Conservation (phyloP, 192 early-diverging fungal genomes). For the Funneliformis mosseae region DNA sequence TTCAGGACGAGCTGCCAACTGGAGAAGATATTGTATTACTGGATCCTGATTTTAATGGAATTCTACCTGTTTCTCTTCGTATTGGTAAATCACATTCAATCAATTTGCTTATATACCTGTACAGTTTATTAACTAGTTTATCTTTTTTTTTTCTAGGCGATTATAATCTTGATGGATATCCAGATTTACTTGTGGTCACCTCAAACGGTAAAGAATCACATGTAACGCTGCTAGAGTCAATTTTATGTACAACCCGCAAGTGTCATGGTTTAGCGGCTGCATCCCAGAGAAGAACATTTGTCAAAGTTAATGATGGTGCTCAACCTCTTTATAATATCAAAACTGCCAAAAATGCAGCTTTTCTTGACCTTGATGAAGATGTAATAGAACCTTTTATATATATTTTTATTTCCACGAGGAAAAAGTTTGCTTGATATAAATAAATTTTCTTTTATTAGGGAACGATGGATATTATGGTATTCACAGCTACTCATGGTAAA, state of each 20-base stretch:
- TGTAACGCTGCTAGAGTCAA: constrained; percentile 70
- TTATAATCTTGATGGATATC: constrained; percentile 89
- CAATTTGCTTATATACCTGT: not conserved
- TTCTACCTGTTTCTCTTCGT: constrained; percentile 58
- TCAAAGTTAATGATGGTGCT: constrained; percentile 65
- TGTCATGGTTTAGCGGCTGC: constrained; percentile 50
- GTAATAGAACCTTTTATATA: constrained; percentile 51
- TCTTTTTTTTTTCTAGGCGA: constrained; percentile 54
- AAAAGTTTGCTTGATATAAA: not conserved
- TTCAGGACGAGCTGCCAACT: constrained; percentile 45
- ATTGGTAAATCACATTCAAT: constrained; percentile 40
- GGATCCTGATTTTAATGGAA: constrained; percentile 54
- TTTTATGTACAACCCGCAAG: constrained; percentile 52
- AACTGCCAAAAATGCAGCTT: constrained; percentile 65
- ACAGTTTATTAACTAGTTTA: not conserved
- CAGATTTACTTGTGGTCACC: constrained; percentile 79
- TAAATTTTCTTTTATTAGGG: constrained; percentile 54
- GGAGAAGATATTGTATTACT: constrained; percentile 49
- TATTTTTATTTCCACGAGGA: not conserved
- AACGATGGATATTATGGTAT: constrained; percentile 77
- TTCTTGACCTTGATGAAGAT: constrained; percentile 91
- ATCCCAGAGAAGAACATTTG: constrained; percentile 63
- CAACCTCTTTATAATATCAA: constrained; percentile 54
- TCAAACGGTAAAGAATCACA: constrained; percentile 49
- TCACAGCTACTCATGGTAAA: constrained; percentile 42